Evolutionary conservation across 768 basidiomycete genomes (phyloP).

Genomic region (Tremella yokohamensis): DNA sequence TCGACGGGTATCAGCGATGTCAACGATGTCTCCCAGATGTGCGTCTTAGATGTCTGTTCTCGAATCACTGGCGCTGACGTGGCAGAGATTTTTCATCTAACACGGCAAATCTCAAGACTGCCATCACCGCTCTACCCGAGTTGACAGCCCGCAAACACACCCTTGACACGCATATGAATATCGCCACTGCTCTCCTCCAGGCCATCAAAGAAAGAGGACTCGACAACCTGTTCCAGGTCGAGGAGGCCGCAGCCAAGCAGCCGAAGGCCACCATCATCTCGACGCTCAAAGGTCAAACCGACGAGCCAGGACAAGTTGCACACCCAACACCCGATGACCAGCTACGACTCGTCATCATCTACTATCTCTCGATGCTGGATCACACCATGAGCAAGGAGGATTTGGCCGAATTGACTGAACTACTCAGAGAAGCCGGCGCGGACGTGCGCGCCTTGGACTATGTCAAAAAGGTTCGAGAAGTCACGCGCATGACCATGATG

Average conservation of each 20-base stretch:
- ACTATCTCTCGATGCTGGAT: conserved; percentile 83
- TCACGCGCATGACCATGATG: conserved; percentile 83
- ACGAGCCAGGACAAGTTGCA: conserved; percentile 61
- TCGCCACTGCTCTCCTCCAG: conserved; percentile 88
- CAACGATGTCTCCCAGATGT: conserved; percentile 92
- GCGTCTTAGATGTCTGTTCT: conserved; percentile 43
- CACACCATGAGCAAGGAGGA: conserved; percentile 81
- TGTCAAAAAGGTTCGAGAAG: conserved; percentile 81
- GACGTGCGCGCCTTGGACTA: conserved; percentile 78
- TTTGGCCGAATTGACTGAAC: conserved; percentile 77
- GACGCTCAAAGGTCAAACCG: conserved; percentile 63
- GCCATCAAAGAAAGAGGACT: conserved; percentile 91
- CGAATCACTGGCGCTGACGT: conserved; percentile 1
- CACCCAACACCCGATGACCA: conserved; percentile 74
- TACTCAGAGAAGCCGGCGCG: conserved; percentile 75
- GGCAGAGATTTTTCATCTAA: conserved; percentile 83
- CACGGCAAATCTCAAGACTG: conserved; percentile 89
- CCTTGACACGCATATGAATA: conserved; percentile 98
- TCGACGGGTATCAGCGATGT: conserved; percentile 95
- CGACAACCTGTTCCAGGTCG: conserved; percentile 94
- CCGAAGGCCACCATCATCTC: conserved; percentile 77
- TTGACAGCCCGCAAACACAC: conserved; percentile 94
- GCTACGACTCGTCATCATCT: conserved; percentile 88
- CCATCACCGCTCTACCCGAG: conserved; percentile 94
- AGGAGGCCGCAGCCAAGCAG: conserved; percentile 87